Base-by-base conservation (phyloP, 192 early-diverging fungal species). In the Gryganskiella cystojenkinii region DNA sequence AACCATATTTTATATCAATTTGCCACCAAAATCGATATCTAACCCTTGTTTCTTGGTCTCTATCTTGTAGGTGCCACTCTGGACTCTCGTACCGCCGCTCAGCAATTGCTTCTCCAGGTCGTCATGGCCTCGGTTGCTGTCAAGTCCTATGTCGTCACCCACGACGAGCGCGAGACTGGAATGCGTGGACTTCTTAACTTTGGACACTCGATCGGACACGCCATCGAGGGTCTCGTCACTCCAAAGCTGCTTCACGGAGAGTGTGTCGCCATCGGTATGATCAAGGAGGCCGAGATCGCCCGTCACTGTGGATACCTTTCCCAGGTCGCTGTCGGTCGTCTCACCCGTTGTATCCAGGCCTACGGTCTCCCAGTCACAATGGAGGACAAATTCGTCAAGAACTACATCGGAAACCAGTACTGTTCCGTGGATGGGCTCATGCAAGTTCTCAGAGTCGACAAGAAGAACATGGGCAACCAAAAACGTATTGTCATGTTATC, bases 171-270 rank as follows among this genome's bases (percentile, higher is more conserved):
- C 52, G 98, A 99, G 83, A 88, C 91, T 31, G 96, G 96, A 14
- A 86, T 99, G 71, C 94, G 98, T 52, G 94, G 95, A 17, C 79
- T 99, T 52, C 89, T 99, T 40, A 99, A 99, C 71, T 99, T 97
- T 86, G 98, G 98, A 10, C 98, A 99, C 81, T 89, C 95, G 7
- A 91, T 99, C 51, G 98, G 98, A 42, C 98, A 99, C 51, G 98
- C 95, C 44, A 95, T 97, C 51, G 98, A 99, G 82, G 96, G 94
- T 30, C 88, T 96, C 24, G 81, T 97, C 55, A 87, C 92, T 19
- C 96, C 96, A 10, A 87, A 93, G 49, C 69, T 98, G 70, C 90
- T 98, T 63, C 96, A 99, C 71, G 98, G 98, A 51, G 98, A 99
- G 86, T 98, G 96, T 70, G 93, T 99, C 14, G 87, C 98, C 1